Percentiles rank a stretch among this genome's conserved stretches.
Conservation (phyloP, 78 protist species). For the Blattamonas nauphoetae region DNA sequence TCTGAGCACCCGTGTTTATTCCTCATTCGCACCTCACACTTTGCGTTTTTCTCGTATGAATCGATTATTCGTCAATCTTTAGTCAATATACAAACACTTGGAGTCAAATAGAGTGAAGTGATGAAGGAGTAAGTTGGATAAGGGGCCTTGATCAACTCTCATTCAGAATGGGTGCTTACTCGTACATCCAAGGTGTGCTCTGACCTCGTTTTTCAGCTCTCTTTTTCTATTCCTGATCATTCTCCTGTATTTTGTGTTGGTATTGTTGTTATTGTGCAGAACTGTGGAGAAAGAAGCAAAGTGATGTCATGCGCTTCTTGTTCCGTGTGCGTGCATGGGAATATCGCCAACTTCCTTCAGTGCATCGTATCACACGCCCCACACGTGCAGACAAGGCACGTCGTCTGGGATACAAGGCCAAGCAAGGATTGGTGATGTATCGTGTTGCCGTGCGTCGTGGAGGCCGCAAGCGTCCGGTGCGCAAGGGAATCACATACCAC, state of each 20-base stretch:
- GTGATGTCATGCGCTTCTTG: slow-evolving; percentile 93
- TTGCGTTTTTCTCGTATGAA: too few species aligned
- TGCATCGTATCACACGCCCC: slow-evolving; percentile 88
- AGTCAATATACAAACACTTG: too few species aligned
- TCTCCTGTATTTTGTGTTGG: neutral
- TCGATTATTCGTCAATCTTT: too few species aligned
- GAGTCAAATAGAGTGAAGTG: too few species aligned
- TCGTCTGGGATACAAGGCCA: slow-evolving; percentile 96
- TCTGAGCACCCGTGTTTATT: too few species aligned
- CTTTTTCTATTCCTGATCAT: neutral
- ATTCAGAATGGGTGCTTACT: slow-evolving; percentile 4
- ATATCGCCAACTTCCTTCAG: slow-evolving; percentile 86
- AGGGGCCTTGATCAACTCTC: too few species aligned
- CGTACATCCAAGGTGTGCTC: neutral
- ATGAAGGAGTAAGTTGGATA: too few species aligned
- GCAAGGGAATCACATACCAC: slow-evolving; percentile 63
- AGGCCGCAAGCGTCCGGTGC: slow-evolving; percentile 76
- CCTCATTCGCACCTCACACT: too few species aligned
- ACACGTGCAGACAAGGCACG: slow-evolving; percentile 98
- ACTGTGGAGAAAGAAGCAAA: slow-evolving; percentile 90
- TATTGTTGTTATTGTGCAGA: slow-evolving; percentile 35
- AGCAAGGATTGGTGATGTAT: slow-evolving; percentile 83
- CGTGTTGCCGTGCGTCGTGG: slow-evolving; percentile 92
- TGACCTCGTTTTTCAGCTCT: too few species aligned
- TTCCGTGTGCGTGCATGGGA: slow-evolving; percentile 95